These are phyloP conservation scores for Crithidia sp. DNA, from an alignment of 208 protist species.

Conservation along the genomic window DNA sequence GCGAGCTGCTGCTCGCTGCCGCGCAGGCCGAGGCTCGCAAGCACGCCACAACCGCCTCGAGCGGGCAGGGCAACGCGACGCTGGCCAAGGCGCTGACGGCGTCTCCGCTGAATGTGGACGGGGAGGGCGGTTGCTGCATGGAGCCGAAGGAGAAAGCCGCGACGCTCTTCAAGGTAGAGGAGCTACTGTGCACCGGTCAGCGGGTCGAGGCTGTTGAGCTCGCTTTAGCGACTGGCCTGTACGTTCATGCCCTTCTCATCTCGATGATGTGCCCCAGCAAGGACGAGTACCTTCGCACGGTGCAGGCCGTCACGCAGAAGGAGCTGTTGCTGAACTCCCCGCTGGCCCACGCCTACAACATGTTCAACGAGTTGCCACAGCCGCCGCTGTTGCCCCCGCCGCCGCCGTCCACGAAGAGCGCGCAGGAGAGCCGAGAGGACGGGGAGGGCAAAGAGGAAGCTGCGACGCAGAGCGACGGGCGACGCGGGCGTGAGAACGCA, in stretches of 20 bases:
- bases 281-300: conserved; percentile 66
- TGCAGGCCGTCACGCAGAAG: conserved; percentile 62
- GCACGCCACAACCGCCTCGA: conserved; percentile 7
- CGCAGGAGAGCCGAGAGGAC: conserved; percentile 1
- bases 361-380: conserved; percentile 80
- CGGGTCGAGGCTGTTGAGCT: conserved; percentile 67
- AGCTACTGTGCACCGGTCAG: conserved; percentile 61
- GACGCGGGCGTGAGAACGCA: neutral
- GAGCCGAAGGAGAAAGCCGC: conserved; percentile 20
- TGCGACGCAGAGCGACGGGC: neutral
- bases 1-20: conserved; percentile 41
- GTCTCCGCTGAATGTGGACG: conserved; percentile 20
- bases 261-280: conserved; percentile 88
- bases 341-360: conserved; percentile 80
- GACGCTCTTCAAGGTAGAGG: conserved; percentile 57
- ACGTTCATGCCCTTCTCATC: conserved; percentile 83
- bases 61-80: neutral
- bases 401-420: neutral
- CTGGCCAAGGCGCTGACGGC: neutral
- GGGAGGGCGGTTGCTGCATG: neutral
- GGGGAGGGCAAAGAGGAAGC: neutral
- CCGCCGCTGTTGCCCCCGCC: conserved; percentile 47
- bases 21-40: conserved; percentile 19
- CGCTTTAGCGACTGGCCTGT: conserved; percentile 58
- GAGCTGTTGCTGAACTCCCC: conserved; percentile 62